Base-by-base conservation (phyloP, 371 early-diverging fungal genomes). In the Mortierella sp. region DNA sequence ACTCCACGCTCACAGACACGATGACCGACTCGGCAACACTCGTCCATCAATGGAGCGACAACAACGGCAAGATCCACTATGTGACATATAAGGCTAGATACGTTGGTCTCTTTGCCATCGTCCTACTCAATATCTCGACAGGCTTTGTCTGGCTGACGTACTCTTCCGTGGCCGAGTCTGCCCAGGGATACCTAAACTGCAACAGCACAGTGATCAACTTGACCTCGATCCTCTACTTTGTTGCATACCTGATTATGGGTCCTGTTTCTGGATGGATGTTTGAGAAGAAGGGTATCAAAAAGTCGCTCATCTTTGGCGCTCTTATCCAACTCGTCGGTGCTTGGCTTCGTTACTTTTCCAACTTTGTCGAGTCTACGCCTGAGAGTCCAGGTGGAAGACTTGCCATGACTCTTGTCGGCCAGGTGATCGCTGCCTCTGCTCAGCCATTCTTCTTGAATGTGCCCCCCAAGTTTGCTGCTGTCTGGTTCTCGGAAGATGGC, bases 401-500 rank as follows among this genome's bases (percentile, higher is more conserved):
- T n/a, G 80, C 85, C 16, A 56, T 90, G 18, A 80, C 86, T 43
- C 77, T 88, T 79, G 16, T 87, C 37, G 92, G 91, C 1, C 91
- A 91, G 68, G 72, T 88, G 14, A 66, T 92, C 30, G 85, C 86
- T 15, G 89, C 87, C 11, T 58, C 86, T 18, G 87, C 88, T 19
- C 84, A 86, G 52, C 92, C 92, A 2, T 85, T 92, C 66, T 84
- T 90, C 43, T 66, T 91, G 28, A 87, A 90, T 51, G 83, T 85
- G 9, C 88, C 85, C 66, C 87, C 89, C 28, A 85, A 90, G 83
- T 85, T 86, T 72, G 86, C 89, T 1, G 84, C 89, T 15, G 82
- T 83, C 23, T 91, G 92, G 92, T 91, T 91, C 80, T 83, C 89
- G 7, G 90, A 89, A 62, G 84, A 83, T 44, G 85, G 85, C 46